Evolutionary conservation across 208 protist species (phyloP).

Genomic region (Leishmania mexicana): DNA sequence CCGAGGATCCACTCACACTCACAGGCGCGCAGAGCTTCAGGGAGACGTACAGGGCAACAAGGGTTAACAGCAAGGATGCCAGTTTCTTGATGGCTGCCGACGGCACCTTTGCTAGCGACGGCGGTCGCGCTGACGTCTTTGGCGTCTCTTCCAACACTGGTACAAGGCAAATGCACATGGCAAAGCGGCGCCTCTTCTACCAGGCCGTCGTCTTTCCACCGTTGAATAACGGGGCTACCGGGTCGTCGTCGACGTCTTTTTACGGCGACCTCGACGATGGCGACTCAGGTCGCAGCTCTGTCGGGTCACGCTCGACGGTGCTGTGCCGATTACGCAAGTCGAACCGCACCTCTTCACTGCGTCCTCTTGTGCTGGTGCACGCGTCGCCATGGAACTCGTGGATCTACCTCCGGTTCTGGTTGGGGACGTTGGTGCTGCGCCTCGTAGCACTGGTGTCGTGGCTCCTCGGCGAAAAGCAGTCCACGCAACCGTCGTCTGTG

Average conservation of each 20-base stretch:
- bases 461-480: conserved; percentile 23
- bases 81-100: conserved; percentile 7
- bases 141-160: not conserved
- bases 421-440: conserved; percentile 24
- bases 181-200: conserved; percentile 33
- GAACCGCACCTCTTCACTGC: conserved; percentile 2
- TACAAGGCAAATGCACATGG: conserved; percentile 21
- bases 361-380: conserved; percentile 8
- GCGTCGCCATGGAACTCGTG: conserved; percentile 23
- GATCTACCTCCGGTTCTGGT: conserved; percentile 55
- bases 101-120: not conserved
- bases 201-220: conserved; percentile 31
- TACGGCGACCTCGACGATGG: not conserved
- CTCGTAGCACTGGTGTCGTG: conserved; percentile 27
- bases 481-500: not conserved
- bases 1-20: conserved; percentile 24
- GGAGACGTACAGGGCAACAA: not conserved
- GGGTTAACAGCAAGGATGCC: not conserved
- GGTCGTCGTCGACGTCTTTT: not conserved
- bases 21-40: conserved; percentile 30
- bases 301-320: conserved; percentile 10
- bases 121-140: not conserved
- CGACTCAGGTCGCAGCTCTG: not conserved
- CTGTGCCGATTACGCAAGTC: conserved; percentile 3
- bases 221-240: not conserved